Percentiles rank a stretch among this genome's conserved stretches.
Evolutionary conservation across 2,329 filamentous ascomycete genomes (phyloP).

Genomic region (Xenoacremonium recifei): DNA sequence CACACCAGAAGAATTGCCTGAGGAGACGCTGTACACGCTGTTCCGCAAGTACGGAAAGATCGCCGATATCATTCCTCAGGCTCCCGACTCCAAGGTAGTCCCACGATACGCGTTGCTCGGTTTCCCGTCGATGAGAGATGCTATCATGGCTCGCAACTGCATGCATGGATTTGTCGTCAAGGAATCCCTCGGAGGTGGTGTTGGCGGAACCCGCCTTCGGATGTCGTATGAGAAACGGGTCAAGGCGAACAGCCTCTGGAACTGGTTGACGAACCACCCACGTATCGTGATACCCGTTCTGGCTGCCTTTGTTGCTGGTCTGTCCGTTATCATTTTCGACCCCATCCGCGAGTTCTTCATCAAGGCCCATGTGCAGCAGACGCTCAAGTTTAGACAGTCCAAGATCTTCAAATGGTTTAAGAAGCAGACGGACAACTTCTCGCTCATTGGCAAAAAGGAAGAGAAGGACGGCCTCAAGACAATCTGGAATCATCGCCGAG

Average conservation of each 20-base stretch:
- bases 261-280: constrained; percentile 85
- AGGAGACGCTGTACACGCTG: constrained; percentile 82
- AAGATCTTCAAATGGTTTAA: constrained; percentile 78
- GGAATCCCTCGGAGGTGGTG: constrained; percentile 70
- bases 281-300: constrained; percentile 82
- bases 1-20: constrained; percentile 73
- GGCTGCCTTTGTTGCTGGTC: constrained; percentile 75
- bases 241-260: constrained; percentile 76
- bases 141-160: constrained; percentile 89
- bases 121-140: constrained; percentile 70
- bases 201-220: constrained; percentile 71
- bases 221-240: constrained; percentile 80
- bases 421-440: constrained; percentile 59
- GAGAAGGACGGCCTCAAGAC: constrained; percentile 72
- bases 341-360: constrained; percentile 93
- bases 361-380: constrained; percentile 78
- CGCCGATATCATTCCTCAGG: constrained; percentile 77
- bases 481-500: constrained; percentile 84
- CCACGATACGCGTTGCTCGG: constrained; percentile 80
- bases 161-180: constrained; percentile 78
- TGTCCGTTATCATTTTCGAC: constrained; percentile 89
- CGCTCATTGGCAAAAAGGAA: constrained; percentile 53
- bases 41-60: constrained; percentile 92
- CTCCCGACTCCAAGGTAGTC: constrained; percentile 79
- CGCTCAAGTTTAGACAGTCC: constrained; percentile 72